These are phyloP conservation scores for Solanum pimpinellifolium DNA, from an alignment of 257 asterid genomes.

Conservation along the genomic window DNA sequence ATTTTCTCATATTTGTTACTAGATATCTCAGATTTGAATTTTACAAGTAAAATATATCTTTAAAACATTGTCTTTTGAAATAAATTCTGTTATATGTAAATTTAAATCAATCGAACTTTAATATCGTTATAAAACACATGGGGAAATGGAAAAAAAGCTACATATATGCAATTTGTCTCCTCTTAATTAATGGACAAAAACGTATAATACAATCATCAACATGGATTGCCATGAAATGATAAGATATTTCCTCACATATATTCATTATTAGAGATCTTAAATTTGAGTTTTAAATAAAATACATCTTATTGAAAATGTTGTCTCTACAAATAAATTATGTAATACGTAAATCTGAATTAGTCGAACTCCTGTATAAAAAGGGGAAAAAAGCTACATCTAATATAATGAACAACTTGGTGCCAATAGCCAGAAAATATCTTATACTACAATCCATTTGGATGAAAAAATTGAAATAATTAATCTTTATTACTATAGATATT, in stretches of 20 bases:
- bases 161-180: background rate
- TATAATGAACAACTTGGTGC: background rate
- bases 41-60: background rate
- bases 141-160: background rate
- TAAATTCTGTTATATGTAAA: background rate
- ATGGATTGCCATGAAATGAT: too few species aligned
- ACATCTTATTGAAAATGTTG: accelerated
- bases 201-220: background rate
- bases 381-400: too few species aligned
- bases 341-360: too few species aligned
- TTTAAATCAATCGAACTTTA: background rate
- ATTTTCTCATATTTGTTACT: accelerated
- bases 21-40: background rate
- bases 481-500: background rate
- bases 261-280: too few species aligned
- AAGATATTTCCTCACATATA: accelerated
- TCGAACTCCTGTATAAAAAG: accelerated
- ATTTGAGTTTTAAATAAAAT: too few species aligned
- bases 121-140: background rate
- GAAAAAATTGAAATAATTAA: background rate
- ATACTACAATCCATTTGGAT: background rate
- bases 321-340: accelerated
- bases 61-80: accelerated
- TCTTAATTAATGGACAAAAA: background rate
- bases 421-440: background rate